Evolutionary conservation across 108 stramenopile species (phyloP).

Genomic region (Cylindrotheca closterium): DNA sequence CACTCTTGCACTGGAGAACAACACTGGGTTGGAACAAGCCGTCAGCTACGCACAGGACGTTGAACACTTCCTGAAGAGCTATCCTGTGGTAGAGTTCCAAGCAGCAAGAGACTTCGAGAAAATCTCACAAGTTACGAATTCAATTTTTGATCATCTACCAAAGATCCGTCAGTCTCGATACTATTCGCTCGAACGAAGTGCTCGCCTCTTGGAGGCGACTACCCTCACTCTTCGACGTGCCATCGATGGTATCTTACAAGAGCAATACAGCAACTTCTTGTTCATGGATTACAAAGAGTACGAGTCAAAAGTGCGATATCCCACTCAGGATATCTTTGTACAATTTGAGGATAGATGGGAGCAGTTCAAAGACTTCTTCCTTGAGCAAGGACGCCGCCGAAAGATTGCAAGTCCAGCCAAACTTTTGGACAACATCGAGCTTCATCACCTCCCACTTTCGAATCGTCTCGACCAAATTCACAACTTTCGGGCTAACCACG

Average conservation of each 20-base stretch:
- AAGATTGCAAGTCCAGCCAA: slow-evolving; percentile 64
- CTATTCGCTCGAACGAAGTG: slow-evolving; percentile 81
- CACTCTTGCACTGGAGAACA: slow-evolving; percentile 88
- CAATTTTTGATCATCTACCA: slow-evolving; percentile 78
- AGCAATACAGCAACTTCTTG: slow-evolving; percentile 54
- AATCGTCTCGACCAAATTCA: slow-evolving; percentile 71
- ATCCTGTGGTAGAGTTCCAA: slow-evolving; percentile 75
- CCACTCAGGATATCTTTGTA: slow-evolving; percentile 75
- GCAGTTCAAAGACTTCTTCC: slow-evolving; percentile 51
- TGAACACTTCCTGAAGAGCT: slow-evolving; percentile 77
- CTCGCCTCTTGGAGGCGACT: slow-evolving; percentile 79
- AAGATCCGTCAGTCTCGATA: slow-evolving; percentile 83
- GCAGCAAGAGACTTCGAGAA: slow-evolving; percentile 72
- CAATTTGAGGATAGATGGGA: slow-evolving; percentile 70
- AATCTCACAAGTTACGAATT: slow-evolving; percentile 52
- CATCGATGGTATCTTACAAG: slow-evolving; percentile 53
- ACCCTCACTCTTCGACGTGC: slow-evolving; percentile 65
- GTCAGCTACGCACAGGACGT: slow-evolving; percentile 66
- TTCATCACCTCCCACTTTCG: slow-evolving; percentile 70
- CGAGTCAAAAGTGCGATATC: slow-evolving; percentile 51
- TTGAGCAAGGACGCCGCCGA: slow-evolving; percentile 72
- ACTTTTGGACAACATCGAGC: slow-evolving; percentile 63
- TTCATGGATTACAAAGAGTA: slow-evolving; percentile 74
- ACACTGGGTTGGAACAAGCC: slow-evolving; percentile 84
- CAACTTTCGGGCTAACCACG: slow-evolving; percentile 74